phyloP scores from a whole-genome alignment of 306 rosid genomes.

The Cucurbita maxima region DNA sequence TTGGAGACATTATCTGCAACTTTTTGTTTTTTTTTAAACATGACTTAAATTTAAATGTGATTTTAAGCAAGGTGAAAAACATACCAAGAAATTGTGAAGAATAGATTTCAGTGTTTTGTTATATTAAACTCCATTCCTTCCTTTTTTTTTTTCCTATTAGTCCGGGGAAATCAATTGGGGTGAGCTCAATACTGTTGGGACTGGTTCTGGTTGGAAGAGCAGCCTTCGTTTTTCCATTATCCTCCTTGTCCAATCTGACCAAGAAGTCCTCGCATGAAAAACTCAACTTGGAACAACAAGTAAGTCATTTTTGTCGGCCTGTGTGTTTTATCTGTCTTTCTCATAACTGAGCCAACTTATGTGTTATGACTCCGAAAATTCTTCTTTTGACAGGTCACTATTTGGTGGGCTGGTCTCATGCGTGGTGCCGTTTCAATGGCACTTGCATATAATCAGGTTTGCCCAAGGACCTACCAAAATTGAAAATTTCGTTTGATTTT shows the following conservation, averaged over 20 bases:
- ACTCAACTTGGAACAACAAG: constrained; percentile 73
- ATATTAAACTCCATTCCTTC: background rate
- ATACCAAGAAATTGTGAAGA: too few species aligned
- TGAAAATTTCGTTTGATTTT: background rate
- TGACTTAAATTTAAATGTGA: too few species aligned
- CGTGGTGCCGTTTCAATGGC: constrained; percentile 99
- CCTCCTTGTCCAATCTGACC: constrained; percentile 65
- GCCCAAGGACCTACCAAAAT: background rate
- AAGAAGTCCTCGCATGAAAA: constrained; percentile 53
- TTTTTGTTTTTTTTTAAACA: too few species aligned
- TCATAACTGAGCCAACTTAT: background rate
- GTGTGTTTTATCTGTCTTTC: background rate
- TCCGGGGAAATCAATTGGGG: constrained; percentile 69
- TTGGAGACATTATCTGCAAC: too few species aligned
- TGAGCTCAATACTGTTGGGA: constrained; percentile 72
- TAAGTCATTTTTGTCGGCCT: constrained; percentile 12
- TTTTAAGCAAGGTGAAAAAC: too few species aligned
- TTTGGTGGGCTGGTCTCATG: constrained; percentile 99
- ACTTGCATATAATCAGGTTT: constrained; percentile 86
- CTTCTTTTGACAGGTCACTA: constrained; percentile 45
- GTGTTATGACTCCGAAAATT: background rate
- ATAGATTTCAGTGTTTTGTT: background rate
- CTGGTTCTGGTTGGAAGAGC: constrained; percentile 88
- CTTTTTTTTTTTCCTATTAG: constrained; percentile 17
- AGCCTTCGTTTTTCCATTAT: constrained; percentile 82